Evolutionary conservation across 768 basidiomycete species (phyloP).

Genomic region (Mycena epipterygia): DNA sequence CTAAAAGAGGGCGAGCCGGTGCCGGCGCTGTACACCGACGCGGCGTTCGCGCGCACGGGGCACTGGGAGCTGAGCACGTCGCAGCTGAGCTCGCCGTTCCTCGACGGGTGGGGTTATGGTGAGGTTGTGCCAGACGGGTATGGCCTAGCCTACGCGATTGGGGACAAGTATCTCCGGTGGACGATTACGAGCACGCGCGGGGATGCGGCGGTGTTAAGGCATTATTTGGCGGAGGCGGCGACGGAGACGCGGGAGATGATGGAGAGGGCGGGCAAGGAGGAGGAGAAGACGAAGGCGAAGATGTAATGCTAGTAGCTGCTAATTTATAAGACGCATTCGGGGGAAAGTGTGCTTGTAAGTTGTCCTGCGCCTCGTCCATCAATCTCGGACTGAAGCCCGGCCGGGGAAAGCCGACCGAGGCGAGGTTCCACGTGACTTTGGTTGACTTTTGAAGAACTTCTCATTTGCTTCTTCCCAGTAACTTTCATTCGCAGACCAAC

Average conservation of each 20-base stretch:
- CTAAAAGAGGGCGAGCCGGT: slow-evolving; percentile 78
- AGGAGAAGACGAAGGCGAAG: slow-evolving; percentile 50
- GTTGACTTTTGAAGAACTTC: too few relatives aligned
- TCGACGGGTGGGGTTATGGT: slow-evolving; percentile 98
- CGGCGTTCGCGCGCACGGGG: slow-evolving; percentile 73
- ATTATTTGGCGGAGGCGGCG: slow-evolving; percentile 86
- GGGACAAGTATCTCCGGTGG: slow-evolving; percentile 88
- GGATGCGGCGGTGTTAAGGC: slow-evolving; percentile 66
- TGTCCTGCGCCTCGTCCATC: too few relatives aligned
- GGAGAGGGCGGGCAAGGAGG: slow-evolving; percentile 69
- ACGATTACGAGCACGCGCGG: slow-evolving; percentile 84
- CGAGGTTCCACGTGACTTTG: too few relatives aligned
- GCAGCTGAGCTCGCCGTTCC: slow-evolving; percentile 82
- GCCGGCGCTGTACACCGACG: slow-evolving; percentile 83
- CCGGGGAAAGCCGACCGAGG: too few relatives aligned
- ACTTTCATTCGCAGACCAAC: too few relatives aligned
- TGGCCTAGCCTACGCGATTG: slow-evolving; percentile 92
- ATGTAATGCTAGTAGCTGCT: slow-evolving; percentile 21
- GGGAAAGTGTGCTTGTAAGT: too few relatives aligned
- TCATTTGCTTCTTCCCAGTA: too few relatives aligned
- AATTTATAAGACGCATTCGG: slow-evolving; percentile 1
- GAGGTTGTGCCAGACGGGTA: slow-evolving; percentile 96
- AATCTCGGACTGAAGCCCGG: too few relatives aligned
- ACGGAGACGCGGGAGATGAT: slow-evolving; percentile 83
- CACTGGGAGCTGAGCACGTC: slow-evolving; percentile 97